These are phyloP conservation scores for Durotheca rogersii DNA, from an alignment of 495 filamentous ascomycete genomes.

Conservation along the genomic window DNA sequence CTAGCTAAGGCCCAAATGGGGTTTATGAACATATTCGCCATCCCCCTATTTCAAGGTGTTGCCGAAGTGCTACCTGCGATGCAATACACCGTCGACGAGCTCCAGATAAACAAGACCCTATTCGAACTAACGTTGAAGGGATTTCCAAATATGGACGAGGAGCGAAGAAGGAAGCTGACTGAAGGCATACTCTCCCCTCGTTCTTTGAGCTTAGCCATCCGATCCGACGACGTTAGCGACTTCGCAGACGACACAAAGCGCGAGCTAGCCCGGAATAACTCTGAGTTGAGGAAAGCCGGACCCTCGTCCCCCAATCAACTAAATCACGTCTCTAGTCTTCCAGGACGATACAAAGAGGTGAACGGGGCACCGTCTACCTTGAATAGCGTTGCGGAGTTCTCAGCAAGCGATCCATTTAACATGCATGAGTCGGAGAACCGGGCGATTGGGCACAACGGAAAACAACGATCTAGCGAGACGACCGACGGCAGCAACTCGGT, in stretches of 20 bases:
- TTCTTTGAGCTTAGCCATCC: slow-evolving; percentile 41
- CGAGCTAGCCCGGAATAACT: slow-evolving; percentile 20
- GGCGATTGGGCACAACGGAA: slow-evolving; percentile 33
- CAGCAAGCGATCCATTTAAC: slow-evolving; percentile 39
- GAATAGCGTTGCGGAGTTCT: slow-evolving; percentile 38
- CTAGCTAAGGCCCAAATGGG: slow-evolving; percentile 85
- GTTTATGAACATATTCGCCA: slow-evolving; percentile 95
- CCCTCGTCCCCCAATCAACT: slow-evolving; percentile 19
- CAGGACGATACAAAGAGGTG: slow-evolving; percentile 36
- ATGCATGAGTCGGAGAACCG: slow-evolving; percentile 31
- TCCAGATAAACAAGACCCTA: slow-evolving; percentile 67
- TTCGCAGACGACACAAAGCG: slow-evolving; percentile 19
- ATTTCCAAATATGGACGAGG: slow-evolving; percentile 38
- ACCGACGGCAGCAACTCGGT: slow-evolving; percentile 54
- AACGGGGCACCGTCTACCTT: slow-evolving; percentile 43
- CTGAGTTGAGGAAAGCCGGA: slow-evolving; percentile 25
- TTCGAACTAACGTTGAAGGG: slow-evolving; percentile 67
- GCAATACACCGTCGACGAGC: slow-evolving; percentile 77
- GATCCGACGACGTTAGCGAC: slow-evolving; percentile 25
- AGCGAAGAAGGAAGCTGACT: slow-evolving; percentile 22
- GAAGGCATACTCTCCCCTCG: slow-evolving; percentile 44
- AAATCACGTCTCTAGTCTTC: slow-evolving; percentile 21
- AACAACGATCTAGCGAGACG: slow-evolving; percentile 53
- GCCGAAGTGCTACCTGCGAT: slow-evolving; percentile 81
- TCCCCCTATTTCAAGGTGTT: slow-evolving; percentile 84